Evolutionary conservation across 495 filamentous ascomycete genomes (phyloP), one percentile per base, ranked within the genome.

Genomic region (Lichina pygmaea): DNA sequence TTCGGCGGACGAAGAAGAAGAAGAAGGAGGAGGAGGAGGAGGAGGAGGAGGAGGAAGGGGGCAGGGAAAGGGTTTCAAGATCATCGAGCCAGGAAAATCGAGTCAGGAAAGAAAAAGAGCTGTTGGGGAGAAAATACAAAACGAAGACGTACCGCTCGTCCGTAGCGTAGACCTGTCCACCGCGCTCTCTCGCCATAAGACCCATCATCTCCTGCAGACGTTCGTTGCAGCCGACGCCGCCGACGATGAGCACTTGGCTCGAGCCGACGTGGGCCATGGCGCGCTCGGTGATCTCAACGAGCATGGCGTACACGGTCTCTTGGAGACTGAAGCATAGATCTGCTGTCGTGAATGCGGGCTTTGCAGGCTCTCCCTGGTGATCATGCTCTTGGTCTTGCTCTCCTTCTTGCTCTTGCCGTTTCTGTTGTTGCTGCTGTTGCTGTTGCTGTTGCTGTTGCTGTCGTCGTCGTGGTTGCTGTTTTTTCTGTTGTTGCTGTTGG

Each of bases 191-290:
- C n/a, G 85, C 89, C 89, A 97, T 97, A 8, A 78, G 60, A 0
- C 78, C 83, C 91, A 97, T 97, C 89, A 97, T 97, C 55, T 92
- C 76, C 63, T 97, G 89, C 51, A 97, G 55, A 9, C 89, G 69
- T 66, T 91, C 82, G 55, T 97, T 97, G 53, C 81, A 89, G n/a
- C 91, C 89, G 30, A 97, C 89, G n/a, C 89, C 89, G 17, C 89
- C 89, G 5, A 97, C 89, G 48, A 97, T 82, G 39, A 97, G 64
- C 8, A 95, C 89, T 61, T 95, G 81, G 49, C 61, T 73, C 16
- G 79, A 82, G 33, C 83, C 84, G 17, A 93, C 86, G 60, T 97
- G 89, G 30, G 91, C 86, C 89, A 97, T 97, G 4, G 89, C 89
- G 31, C 89, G 75, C 64, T 97, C 89, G 0, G 89, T 97, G 53